Evolutionary conservation across 495 filamentous ascomycete genomes (phyloP).

Genomic region (Trichoderma orchidacearum): DNA sequence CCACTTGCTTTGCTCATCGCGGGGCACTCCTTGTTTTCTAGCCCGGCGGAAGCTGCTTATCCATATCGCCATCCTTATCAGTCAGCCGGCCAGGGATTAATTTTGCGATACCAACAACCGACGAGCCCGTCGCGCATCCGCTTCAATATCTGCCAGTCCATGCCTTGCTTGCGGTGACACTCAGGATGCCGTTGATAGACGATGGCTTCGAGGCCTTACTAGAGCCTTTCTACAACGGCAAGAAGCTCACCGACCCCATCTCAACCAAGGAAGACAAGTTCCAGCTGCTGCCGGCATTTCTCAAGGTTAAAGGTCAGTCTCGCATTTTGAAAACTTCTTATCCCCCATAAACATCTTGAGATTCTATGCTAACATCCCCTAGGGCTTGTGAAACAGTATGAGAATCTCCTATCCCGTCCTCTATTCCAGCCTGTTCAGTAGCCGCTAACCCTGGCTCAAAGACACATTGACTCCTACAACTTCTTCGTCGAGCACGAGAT

Average conservation of each 20-base stretch:
- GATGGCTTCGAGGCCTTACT: conserved; percentile 73
- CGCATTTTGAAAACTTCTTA: too few species aligned
- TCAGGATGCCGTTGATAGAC: conserved; percentile 30
- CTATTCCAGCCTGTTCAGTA: neutral
- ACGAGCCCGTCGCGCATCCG: neutral
- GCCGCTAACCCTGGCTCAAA: conserved; percentile 13
- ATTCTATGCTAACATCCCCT: conserved; percentile 9
- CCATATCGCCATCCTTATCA: neutral
- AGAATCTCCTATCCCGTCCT: neutral
- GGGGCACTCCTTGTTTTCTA: conserved; percentile 2
- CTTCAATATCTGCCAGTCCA: neutral
- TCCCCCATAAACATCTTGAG: neutral
- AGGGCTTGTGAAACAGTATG: conserved; percentile 68
- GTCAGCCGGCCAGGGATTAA: neutral
- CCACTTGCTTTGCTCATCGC: neutral
- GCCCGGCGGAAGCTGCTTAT: neutral
- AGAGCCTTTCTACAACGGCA: conserved; percentile 92
- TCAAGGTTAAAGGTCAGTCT: conserved; percentile 80
- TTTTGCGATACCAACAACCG: neutral
- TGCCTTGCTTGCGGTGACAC: conserved; percentile 4
- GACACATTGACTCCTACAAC: conserved; percentile 96
- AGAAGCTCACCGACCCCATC: conserved; percentile 84
- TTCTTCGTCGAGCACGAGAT: conserved; percentile 91
- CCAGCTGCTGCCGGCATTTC: conserved; percentile 88
- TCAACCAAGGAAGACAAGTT: conserved; percentile 88